These are phyloP conservation scores for Primulina eburnea DNA, from an alignment of 257 asterid species.

Conservation along the genomic window DNA sequence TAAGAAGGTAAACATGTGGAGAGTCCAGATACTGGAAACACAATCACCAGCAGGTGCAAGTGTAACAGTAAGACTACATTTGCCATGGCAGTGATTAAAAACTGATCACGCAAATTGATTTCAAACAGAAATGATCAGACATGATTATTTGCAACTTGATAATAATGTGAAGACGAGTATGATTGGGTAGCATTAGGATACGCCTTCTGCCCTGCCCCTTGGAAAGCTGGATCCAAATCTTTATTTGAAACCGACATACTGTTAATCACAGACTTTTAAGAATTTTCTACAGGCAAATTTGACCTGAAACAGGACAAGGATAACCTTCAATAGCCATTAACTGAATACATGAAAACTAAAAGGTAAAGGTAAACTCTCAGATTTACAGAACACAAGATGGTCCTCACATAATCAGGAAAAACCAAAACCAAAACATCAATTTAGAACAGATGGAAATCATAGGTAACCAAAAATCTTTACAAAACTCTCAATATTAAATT, in stretches of 20 bases:
- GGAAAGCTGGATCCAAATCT: constrained; percentile 91
- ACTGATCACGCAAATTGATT: constrained; percentile 17
- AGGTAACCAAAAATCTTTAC: constrained; percentile 3
- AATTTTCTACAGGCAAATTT: constrained; percentile 18
- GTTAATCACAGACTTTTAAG: constrained; percentile 27
- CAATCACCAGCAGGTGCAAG: constrained; percentile 11
- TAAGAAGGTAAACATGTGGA: constrained; percentile 47
- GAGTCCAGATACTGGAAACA: constrained; percentile 19
- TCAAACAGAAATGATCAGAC: constrained; percentile 14
- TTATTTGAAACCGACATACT: constrained; percentile 87
- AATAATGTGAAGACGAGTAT: neutral
- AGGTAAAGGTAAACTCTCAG: neutral
- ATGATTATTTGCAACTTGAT: constrained; percentile 4
- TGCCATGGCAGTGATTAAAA: neutral
- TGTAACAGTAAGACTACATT: neutral
- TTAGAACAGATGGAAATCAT: neutral
- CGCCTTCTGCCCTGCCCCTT: constrained; percentile 96
- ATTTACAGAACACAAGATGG: neutral
- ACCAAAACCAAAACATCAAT: neutral
- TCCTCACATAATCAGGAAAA: neutral
- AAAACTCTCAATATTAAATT: neutral
- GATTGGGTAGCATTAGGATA: constrained; percentile 51
- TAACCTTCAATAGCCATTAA: constrained; percentile 11
- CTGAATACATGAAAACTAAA: constrained; percentile 18
- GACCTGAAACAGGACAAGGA: constrained; percentile 36